A percentile compares a stretch with the other conserved stretches of the same genome.
phyloP scores from a whole-genome alignment of 305 asterid genomes.

The Solanum hybrid region DNA sequence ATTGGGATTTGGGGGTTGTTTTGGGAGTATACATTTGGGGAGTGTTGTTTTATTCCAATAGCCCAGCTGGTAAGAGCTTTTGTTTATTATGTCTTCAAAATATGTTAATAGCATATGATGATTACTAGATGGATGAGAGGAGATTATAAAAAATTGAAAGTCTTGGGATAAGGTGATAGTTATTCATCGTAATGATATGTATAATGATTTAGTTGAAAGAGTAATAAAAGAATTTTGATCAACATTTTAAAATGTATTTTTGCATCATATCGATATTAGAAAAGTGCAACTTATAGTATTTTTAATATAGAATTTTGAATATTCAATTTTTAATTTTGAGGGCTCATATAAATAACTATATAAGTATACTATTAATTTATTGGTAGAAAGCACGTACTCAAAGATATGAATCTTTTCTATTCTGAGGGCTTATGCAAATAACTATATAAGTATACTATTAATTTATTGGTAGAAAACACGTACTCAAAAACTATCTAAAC shows the following conservation, averaged over 20 bases:
- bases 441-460: too few relatives aligned
- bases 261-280: too few relatives aligned
- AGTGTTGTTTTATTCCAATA: too few relatives aligned
- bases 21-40: not conserved
- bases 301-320: too few relatives aligned
- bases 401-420: too few relatives aligned
- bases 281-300: not conserved
- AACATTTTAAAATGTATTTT: too few relatives aligned
- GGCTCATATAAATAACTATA: too few relatives aligned
- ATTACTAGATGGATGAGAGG: not conserved
- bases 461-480: not conserved
- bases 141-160: not conserved
- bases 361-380: too few relatives aligned
- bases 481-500: not conserved
- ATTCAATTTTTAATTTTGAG: too few relatives aligned
- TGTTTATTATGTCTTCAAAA: too few relatives aligned
- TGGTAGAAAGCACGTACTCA: too few relatives aligned
- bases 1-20: not conserved
- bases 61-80: not conserved
- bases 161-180: not conserved
- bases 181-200: not conserved
- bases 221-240: too few relatives aligned
- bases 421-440: not conserved
- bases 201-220: not conserved
- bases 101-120: not conserved